Percentiles rank a stretch among this genome's conserved stretches.
phyloP scores from a whole-genome alignment of 495 filamentous ascomycete genomes.

The Xylaria sp. region DNA sequence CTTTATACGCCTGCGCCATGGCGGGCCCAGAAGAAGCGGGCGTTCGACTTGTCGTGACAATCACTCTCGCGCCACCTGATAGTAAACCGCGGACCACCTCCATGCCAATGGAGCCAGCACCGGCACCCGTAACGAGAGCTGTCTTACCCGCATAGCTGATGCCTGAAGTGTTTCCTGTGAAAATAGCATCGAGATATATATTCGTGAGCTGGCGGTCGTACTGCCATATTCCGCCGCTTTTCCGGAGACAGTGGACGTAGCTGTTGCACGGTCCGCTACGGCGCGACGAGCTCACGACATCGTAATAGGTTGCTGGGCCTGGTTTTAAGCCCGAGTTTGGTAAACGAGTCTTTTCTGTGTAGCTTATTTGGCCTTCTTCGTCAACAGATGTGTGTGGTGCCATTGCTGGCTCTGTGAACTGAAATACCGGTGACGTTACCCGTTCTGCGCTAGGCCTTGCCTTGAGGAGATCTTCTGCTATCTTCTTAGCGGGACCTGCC shows the following conservation, averaged over 20 bases:
- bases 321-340: slow-evolving; percentile 57
- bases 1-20: slow-evolving; percentile 88
- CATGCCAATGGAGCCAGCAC: slow-evolving; percentile 23
- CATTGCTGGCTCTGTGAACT: slow-evolving; percentile 21
- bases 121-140: slow-evolving; percentile 22
- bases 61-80: slow-evolving; percentile 84
- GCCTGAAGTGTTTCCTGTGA: slow-evolving; percentile 77
- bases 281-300: slow-evolving; percentile 16
- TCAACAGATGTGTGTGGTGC: slow-evolving; percentile 22
- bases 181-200: slow-evolving; percentile 79
- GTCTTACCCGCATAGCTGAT: slow-evolving; percentile 65
- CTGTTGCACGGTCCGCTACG: slow-evolving; percentile 12
- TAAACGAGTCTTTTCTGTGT: slow-evolving; percentile 8
- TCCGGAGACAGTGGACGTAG: slow-evolving; percentile 20
- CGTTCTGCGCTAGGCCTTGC: slow-evolving; percentile 78
- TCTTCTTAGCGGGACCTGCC: slow-evolving; percentile 82
- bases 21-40: slow-evolving; percentile 68
- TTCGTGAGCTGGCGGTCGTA: slow-evolving; percentile 87
- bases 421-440: slow-evolving; percentile 82
- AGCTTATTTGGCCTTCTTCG: slow-evolving; percentile 15
- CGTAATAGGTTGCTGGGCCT: slow-evolving; percentile 73
- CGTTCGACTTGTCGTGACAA: slow-evolving; percentile 75
- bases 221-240: slow-evolving; percentile 53
- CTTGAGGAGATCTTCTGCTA: slow-evolving; percentile 83
- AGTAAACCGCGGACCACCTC: slow-evolving; percentile 74